phyloP scores from a whole-genome alignment of 805 yeast genomes.

The Alloascoidea africana region DNA sequence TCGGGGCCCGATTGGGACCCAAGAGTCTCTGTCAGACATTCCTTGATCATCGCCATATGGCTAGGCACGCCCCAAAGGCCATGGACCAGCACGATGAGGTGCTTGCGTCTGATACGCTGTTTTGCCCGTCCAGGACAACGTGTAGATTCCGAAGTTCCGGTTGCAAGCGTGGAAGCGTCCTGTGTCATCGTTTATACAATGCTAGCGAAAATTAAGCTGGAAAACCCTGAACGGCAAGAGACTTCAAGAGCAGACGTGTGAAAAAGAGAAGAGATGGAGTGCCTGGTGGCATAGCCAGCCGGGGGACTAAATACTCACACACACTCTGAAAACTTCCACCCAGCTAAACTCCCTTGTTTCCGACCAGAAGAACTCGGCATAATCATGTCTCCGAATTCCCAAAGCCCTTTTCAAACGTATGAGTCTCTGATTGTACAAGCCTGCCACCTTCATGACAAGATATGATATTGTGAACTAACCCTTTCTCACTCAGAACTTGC shows the following conservation, averaged over 20 bases:
- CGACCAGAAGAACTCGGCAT: too few species aligned
- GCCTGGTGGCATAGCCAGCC: too few species aligned
- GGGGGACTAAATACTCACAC: too few species aligned
- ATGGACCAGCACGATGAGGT: conserved; percentile 59
- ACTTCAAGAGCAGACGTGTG: background rate
- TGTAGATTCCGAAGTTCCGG: background rate
- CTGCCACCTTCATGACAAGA: too few species aligned
- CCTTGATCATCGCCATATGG: conserved; percentile 35
- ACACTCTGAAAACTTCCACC: too few species aligned
- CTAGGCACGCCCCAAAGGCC: conserved; percentile 63
- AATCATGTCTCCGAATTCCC: too few species aligned
- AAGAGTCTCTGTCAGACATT: conserved; percentile 27
- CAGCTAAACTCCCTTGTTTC: too few species aligned
- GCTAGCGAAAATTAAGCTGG: background rate
- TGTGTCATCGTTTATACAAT: background rate
- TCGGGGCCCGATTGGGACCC: conserved; percentile 15
- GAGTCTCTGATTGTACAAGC: too few species aligned
- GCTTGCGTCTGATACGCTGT: conserved; percentile 19
- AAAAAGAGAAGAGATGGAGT: background rate
- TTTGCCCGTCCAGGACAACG: background rate
- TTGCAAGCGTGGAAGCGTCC: background rate
- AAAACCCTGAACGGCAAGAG: background rate
- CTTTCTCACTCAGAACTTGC: too few species aligned
- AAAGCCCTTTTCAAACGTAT: too few species aligned
- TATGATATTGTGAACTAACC: too few species aligned